Conservation (phyloP, 1,284 basidiomycete genomes). For the Ceratobasidium sp. region DNA sequence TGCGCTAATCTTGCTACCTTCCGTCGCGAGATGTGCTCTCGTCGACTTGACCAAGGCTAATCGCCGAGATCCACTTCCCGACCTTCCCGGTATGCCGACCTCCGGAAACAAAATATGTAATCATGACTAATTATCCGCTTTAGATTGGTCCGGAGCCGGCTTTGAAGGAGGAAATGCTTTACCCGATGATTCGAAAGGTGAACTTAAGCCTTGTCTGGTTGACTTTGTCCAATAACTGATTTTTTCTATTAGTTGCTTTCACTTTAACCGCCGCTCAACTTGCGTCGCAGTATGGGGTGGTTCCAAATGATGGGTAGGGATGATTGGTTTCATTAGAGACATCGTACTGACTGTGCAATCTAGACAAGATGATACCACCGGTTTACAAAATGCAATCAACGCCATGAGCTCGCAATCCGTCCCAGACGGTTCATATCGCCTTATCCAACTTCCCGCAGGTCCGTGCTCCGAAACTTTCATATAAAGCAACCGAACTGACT, state of each 20-base stretch:
- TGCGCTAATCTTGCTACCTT: neutral
- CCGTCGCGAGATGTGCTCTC: slow-evolving; percentile 6
- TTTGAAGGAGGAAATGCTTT: slow-evolving; percentile 43
- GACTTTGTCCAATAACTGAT: too few species aligned
- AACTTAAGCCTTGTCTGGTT: neutral
- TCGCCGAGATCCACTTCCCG: slow-evolving; percentile 23
- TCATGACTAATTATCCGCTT: neutral
- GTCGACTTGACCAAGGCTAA: slow-evolving; percentile 42
- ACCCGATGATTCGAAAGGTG: slow-evolving; percentile 44
- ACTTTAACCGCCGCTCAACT: slow-evolving; percentile 34
- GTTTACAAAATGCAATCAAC: slow-evolving; percentile 39
- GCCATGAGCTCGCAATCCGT: slow-evolving; percentile 32
- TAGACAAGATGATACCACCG: slow-evolving; percentile 44
- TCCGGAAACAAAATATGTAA: neutral
- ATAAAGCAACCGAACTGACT: neutral
- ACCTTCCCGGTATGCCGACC: slow-evolving; percentile 9
- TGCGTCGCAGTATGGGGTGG: slow-evolving; percentile 37
- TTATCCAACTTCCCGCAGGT: slow-evolving; percentile 46
- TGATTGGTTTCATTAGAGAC: neutral
- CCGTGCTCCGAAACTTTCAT: neutral
- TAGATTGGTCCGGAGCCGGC: slow-evolving; percentile 45
- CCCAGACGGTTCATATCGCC: slow-evolving; percentile 18
- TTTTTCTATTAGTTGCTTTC: slow-evolving; percentile 22
- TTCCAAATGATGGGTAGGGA: slow-evolving; percentile 41
- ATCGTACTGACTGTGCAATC: neutral